Evolutionary conservation across 2,329 filamentous ascomycete genomes (phyloP).

Genomic region (Cryphonectria naterciae): DNA sequence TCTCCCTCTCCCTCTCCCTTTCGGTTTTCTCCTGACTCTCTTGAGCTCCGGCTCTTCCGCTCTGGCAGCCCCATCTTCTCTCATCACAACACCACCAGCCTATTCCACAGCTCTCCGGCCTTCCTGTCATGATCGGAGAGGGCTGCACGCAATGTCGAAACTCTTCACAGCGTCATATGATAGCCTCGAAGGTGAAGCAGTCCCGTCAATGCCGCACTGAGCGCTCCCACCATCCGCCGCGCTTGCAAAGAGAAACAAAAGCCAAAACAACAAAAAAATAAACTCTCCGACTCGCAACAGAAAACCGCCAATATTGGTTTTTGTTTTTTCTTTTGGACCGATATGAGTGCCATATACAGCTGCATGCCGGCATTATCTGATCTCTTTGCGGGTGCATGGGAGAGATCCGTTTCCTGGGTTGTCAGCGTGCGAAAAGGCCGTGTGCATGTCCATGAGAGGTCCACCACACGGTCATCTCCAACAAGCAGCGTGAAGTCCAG

Average conservation of each 20-base stretch:
- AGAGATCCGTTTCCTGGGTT: not conserved
- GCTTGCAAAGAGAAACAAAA: not conserved
- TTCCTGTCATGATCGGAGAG: not conserved
- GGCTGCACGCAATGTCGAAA: not conserved
- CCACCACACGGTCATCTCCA: not conserved
- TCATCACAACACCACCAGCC: not conserved
- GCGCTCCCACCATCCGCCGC: not conserved
- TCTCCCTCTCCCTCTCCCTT: not conserved
- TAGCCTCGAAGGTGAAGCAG: not conserved
- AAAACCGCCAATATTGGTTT: not conserved
- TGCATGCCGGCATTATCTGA: conserved; percentile 6
- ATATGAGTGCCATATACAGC: conserved; percentile 6
- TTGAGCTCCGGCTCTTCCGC: not conserved
- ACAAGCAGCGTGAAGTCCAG: not conserved
- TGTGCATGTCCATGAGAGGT: not conserved
- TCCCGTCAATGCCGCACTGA: not conserved
- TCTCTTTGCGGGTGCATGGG: conserved; percentile 1
- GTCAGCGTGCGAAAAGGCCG: not conserved
- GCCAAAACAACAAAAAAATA: not conserved
- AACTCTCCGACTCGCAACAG: not conserved
- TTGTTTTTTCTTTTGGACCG: not conserved
- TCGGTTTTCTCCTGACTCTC: not conserved
- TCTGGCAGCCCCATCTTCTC: not conserved
- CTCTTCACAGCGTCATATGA: not conserved
- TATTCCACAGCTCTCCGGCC: not conserved